phyloP scores from a whole-genome alignment of 2,329 filamentous ascomycete species.

The Diaporthe nobilis region DNA sequence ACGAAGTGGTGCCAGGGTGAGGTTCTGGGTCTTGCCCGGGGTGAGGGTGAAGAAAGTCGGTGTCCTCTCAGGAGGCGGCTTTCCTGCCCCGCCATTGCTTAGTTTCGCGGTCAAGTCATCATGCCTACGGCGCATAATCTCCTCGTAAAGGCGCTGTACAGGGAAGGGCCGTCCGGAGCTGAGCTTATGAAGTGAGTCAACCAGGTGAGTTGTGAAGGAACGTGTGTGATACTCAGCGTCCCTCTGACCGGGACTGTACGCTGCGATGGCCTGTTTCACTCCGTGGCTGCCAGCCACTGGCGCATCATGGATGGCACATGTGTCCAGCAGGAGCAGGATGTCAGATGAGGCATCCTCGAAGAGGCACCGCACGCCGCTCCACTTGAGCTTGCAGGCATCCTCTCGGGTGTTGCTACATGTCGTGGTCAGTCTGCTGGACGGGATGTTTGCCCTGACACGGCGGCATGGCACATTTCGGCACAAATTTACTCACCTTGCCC shows the following conservation, averaged over 20 bases:
- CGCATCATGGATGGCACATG: constrained; percentile 69
- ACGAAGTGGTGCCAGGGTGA: constrained; percentile 66
- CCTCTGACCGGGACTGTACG: constrained; percentile 67
- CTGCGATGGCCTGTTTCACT: constrained; percentile 74
- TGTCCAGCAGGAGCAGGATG: constrained; percentile 73
- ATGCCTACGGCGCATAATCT: constrained; percentile 62
- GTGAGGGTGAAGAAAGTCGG: constrained; percentile 71
- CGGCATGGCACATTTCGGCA: neutral
- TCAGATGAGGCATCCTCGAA: constrained; percentile 75
- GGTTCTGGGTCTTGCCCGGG: constrained; percentile 64
- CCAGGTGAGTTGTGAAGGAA: constrained; percentile 71
- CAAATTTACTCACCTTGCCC: constrained; percentile 71
- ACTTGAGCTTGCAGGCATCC: constrained; percentile 73
- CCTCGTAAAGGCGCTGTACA: constrained; percentile 69
- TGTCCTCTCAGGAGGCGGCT: constrained; percentile 53
- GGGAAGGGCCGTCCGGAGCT: constrained; percentile 68
- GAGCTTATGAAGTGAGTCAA: constrained; percentile 69
- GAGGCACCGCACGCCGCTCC: constrained; percentile 73
- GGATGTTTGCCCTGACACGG: neutral
- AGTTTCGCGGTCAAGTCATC: constrained; percentile 58
- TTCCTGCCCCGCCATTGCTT: constrained; percentile 62
- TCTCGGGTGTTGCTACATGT: constrained; percentile 66
- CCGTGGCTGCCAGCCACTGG: constrained; percentile 66
- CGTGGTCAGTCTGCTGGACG: constrained; percentile 44
- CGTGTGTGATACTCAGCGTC: constrained; percentile 60